Evolutionary conservation across 202 grass and related monocot species (phyloP).

Genomic region (Zizania palustris): DNA sequence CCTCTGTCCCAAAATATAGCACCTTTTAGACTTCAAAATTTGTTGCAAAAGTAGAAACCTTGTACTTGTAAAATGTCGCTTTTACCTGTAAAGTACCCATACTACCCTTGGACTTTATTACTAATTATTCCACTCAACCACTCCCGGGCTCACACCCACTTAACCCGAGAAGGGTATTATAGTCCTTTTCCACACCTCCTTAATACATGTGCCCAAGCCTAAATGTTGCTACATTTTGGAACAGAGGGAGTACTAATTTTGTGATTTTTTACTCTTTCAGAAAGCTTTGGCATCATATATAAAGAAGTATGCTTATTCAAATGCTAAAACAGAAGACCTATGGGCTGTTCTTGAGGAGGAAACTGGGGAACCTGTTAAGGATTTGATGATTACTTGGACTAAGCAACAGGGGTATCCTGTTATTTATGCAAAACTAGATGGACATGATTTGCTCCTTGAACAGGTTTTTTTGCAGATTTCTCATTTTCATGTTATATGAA

Average conservation of each 20-base stretch:
- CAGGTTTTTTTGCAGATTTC: constrained; percentile 57
- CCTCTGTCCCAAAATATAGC: too few relatives aligned
- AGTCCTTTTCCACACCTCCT: too few relatives aligned
- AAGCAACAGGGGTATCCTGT: constrained; percentile 98
- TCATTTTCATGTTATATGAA: constrained; percentile 12
- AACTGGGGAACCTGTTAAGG: constrained; percentile 79
- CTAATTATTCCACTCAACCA: too few relatives aligned
- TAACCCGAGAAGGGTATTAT: too few relatives aligned
- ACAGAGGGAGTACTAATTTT: constrained; percentile 19
- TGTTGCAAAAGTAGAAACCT: too few relatives aligned
- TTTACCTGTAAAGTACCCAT: too few relatives aligned
- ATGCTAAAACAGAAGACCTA: constrained; percentile 92
- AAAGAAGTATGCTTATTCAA: constrained; percentile 79
- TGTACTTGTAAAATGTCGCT: too few relatives aligned
- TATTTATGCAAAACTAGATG: constrained; percentile 66
- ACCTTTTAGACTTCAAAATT: too few relatives aligned
- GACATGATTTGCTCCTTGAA: constrained; percentile 70
- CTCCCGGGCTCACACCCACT: too few relatives aligned
- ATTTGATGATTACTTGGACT: constrained; percentile 89
- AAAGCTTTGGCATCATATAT: constrained; percentile 86
- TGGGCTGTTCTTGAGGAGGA: constrained; percentile 94
- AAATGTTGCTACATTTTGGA: too few relatives aligned
- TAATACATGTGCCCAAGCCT: too few relatives aligned
- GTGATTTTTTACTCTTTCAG: constrained; percentile 53
- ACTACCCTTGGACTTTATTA: too few relatives aligned